A percentile compares a stretch with the other conserved stretches of the same genome.
phyloP scores from a whole-genome alignment of 768 basidiomycete genomes.

The Psilocybe azurescens region DNA sequence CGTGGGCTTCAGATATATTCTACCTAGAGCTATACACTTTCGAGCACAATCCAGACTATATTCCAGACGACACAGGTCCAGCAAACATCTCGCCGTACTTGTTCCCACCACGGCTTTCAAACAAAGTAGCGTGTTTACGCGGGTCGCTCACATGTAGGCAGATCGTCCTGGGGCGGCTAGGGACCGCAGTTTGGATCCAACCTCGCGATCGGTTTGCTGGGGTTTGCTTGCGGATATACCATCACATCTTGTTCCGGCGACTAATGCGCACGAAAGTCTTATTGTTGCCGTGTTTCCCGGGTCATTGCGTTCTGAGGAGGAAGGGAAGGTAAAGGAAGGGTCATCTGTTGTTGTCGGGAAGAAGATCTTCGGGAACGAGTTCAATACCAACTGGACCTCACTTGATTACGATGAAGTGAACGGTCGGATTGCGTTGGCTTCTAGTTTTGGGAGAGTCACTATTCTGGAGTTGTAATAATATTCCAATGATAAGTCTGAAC shows the following conservation, averaged over 20 bases:
- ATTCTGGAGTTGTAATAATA: too few species aligned
- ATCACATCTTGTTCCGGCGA: constrained; percentile 24
- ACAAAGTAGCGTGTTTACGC: constrained; percentile 43
- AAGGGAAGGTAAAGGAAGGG: neutral
- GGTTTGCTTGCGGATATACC: constrained; percentile 40
- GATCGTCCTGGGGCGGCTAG: constrained; percentile 56
- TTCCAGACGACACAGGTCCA: neutral
- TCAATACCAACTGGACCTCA: constrained; percentile 52
- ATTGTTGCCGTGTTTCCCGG: constrained; percentile 59
- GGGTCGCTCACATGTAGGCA: constrained; percentile 61
- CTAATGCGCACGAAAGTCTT: constrained; percentile 41
- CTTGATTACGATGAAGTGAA: constrained; percentile 66
- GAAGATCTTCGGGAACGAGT: constrained; percentile 25
- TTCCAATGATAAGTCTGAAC: too few species aligned
- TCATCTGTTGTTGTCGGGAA: constrained; percentile 9
- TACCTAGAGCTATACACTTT: constrained; percentile 58
- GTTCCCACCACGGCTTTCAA: constrained; percentile 53
- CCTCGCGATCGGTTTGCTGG: constrained; percentile 50
- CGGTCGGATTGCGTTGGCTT: constrained; percentile 59
- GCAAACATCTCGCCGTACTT: constrained; percentile 32
- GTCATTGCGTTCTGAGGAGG: constrained; percentile 28
- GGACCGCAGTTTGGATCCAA: constrained; percentile 68
- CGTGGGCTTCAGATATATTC: constrained; percentile 56
- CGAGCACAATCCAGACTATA: constrained; percentile 35
- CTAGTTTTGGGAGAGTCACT: constrained; percentile 50